Conservation (phyloP, 495 filamentous ascomycete genomes). For the Sabuloglossum arenarium region DNA sequence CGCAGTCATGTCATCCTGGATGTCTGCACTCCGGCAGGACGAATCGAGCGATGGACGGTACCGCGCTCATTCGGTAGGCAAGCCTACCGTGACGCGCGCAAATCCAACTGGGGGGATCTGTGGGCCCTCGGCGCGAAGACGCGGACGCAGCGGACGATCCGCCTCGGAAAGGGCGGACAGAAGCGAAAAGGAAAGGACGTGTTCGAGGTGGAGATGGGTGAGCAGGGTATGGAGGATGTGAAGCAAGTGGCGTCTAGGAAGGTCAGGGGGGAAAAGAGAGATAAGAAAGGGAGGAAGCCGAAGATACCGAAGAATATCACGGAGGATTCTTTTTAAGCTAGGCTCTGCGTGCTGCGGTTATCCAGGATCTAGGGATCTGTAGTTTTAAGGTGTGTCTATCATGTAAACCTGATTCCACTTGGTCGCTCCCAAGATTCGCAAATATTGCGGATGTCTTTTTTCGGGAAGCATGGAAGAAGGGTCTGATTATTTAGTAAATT, state of each 20-base stretch:
- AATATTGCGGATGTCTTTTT: too few relatives aligned
- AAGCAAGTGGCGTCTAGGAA: conserved; percentile 14
- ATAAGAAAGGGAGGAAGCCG: conserved; percentile 27
- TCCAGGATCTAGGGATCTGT: too few relatives aligned
- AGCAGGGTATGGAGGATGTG: conserved; percentile 1
- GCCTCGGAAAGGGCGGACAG: conserved; percentile 24
- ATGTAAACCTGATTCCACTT: too few relatives aligned
- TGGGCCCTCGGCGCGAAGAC: conserved; percentile 95
- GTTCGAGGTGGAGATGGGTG: not conserved
- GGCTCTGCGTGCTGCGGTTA: too few relatives aligned
- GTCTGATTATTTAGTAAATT: too few relatives aligned
- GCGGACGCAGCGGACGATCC: conserved; percentile 34
- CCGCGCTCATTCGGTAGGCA: conserved; percentile 58
- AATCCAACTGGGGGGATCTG: conserved; percentile 76
- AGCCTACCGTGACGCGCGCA: conserved; percentile 80
- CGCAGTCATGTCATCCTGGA: conserved; percentile 76
- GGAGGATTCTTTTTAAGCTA: conserved; percentile 5
- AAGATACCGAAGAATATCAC: conserved; percentile 23
- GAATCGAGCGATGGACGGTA: conserved; percentile 87
- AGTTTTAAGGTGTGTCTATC: too few relatives aligned
- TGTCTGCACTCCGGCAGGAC: conserved; percentile 67
- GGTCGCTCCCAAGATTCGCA: too few relatives aligned
- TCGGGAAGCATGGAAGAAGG: too few relatives aligned
- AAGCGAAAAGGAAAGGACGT: conserved; percentile 7
- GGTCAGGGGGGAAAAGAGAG: conserved; percentile 26